Evolutionary conservation across 192 early-diverging fungal species (phyloP).

Genomic region (Spizellomyces sp.): DNA sequence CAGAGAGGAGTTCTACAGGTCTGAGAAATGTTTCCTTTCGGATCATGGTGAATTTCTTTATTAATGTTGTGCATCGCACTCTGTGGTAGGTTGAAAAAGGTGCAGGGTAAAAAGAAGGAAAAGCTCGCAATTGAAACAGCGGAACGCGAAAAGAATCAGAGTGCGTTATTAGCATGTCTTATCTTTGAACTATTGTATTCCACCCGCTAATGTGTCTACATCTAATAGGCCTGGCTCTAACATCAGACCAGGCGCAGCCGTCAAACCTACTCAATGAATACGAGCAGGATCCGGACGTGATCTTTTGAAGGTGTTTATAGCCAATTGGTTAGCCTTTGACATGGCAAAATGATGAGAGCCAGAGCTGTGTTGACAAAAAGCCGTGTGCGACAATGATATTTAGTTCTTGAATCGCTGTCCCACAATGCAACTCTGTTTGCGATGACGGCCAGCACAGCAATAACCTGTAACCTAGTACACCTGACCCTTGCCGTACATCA

Average conservation of each 20-base stretch:
- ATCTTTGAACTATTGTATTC: not conserved
- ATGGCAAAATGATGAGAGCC: too few relatives aligned
- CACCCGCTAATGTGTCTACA: not conserved
- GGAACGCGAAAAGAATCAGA: constrained; percentile 42
- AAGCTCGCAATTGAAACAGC: constrained; percentile 63
- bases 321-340: too few relatives aligned
- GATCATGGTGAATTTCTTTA: not conserved
- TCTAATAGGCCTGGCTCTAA: not conserved
- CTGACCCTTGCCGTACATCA: too few relatives aligned
- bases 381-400: too few relatives aligned
- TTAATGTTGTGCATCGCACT: not conserved
- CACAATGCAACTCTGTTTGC: too few relatives aligned
- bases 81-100: constrained; percentile 83
- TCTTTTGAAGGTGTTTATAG: constrained; percentile 41
- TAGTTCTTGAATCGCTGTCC: too few relatives aligned
- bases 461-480: too few relatives aligned
- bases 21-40: constrained; percentile 26
- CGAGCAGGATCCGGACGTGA: constrained; percentile 60
- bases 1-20: constrained; percentile 95
- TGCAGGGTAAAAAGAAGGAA: constrained; percentile 98
- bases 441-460: too few relatives aligned
- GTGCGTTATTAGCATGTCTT: constrained; percentile 3
- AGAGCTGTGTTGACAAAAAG: too few relatives aligned
- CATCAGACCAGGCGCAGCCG: not conserved
- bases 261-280: constrained; percentile 52